Evolutionary conservation across 2,329 filamentous ascomycete species (phyloP), one percentile per base, ranked within the genome.

Genomic region (Coniochaeta sp.): DNA sequence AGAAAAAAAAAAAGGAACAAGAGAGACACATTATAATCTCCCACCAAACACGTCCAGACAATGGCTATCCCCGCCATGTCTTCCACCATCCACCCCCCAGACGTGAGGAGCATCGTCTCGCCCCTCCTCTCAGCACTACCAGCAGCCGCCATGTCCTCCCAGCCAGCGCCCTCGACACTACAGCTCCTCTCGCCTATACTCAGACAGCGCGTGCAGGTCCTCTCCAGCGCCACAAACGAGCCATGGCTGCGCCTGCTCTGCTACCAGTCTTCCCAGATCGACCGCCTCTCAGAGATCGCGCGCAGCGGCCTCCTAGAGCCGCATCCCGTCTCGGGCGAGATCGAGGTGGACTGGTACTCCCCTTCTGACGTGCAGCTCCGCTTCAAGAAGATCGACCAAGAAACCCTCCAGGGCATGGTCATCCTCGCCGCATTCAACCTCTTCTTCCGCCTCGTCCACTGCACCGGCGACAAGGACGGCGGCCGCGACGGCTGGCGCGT

Each of bases 251-350:
- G 84, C 0, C 78, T 93, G 34, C 79, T 93, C 26, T 88, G 85
- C 69, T 93, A 90, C 77, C 84, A 89, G 67, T 67, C 78, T 8
- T 72, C 80, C 63, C 80, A 81, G 63, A 77, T 79, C 3, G 75
- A 82, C 50, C 81, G 78, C 64, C 78, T 93, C 19, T 78, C 81
- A n/a, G 77, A 83, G 61, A 76, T 88, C 16, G 85, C 86, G 34
- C 80, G 81, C 65, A 80, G 81, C 60, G 83, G 89, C 58, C 75
- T 81, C 54, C 77, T 93, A 34, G 89, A 93, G 71, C 89, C 89
- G n/a, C 90, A 95, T 68, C 90, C 90, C 3, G 85, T 89, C 4
- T 91, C 89, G 2, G 90, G 89, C 59, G 89, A 93, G 72, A 83
- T 93, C 59, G 90, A 93, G 74, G 74, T 93, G 22, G 86, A 90